phyloP scores from a whole-genome alignment of 495 filamentous ascomycete species.

The Penicillium waksmanii region DNA sequence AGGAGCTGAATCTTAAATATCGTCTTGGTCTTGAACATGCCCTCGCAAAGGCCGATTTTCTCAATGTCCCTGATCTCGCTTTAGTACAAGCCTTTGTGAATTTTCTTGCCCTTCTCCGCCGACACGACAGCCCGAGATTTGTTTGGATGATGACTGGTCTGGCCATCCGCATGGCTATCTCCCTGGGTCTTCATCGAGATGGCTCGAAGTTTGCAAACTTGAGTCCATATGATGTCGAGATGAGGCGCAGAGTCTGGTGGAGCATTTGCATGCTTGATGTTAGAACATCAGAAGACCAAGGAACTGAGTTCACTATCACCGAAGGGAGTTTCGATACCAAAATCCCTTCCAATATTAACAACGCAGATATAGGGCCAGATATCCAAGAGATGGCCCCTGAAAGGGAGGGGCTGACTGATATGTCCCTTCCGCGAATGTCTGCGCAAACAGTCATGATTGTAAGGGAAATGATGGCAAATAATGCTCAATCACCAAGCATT shows the following conservation, averaged over 20 bases:
- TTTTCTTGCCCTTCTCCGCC: conserved; percentile 51
- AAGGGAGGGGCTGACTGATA: conserved; percentile 67
- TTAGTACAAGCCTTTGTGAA: conserved; percentile 54
- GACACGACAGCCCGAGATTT: conserved; percentile 52
- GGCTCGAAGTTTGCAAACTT: conserved; percentile 59
- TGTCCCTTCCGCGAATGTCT: conserved; percentile 65
- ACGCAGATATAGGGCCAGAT: conserved; percentile 68
- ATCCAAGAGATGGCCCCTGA: conserved; percentile 59
- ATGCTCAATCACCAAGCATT: conserved; percentile 27
- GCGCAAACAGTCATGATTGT: conserved; percentile 54
- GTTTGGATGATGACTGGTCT: conserved; percentile 67
- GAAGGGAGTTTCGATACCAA: conserved; percentile 71
- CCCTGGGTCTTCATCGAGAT: conserved; percentile 77
- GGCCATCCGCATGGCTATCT: conserved; percentile 73
- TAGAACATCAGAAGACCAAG: conserved; percentile 75
- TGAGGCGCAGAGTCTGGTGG: conserved; percentile 78
- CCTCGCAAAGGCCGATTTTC: conserved; percentile 58
- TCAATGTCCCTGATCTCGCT: conserved; percentile 38
- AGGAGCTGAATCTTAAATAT: conserved; percentile 54
- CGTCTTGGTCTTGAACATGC: conserved; percentile 58
- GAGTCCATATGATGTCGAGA: conserved; percentile 68
- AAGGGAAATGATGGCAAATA: conserved; percentile 54
- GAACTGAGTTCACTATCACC: conserved; percentile 63
- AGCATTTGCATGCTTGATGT: conserved; percentile 76
- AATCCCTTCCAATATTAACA: conserved; percentile 75